phyloP scores from a whole-genome alignment of 1,284 basidiomycete species.

The Rhodotorula mucilaginosa region DNA sequence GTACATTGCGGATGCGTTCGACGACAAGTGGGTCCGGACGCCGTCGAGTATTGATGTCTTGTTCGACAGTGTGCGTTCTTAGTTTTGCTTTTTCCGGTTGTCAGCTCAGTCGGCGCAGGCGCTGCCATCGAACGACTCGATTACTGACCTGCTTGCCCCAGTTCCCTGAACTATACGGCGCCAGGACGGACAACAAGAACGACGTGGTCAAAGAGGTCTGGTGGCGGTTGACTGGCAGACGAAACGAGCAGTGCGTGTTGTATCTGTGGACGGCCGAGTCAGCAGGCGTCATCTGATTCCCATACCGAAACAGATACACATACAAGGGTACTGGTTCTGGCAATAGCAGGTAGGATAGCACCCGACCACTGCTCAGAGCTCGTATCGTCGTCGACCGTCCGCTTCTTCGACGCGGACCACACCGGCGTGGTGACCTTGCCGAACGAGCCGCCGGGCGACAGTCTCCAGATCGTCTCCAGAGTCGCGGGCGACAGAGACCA shows the following conservation, averaged over 20 bases:
- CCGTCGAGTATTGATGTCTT: slow-evolving; percentile 34
- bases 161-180: slow-evolving; percentile 22
- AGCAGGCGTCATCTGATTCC: no score
- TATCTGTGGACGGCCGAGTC: not conserved
- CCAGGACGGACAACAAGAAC: slow-evolving; percentile 31
- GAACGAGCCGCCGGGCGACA: not conserved
- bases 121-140: no score
- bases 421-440: not conserved
- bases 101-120: not conserved
- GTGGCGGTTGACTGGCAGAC: slow-evolving; percentile 32
- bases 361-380: not conserved
- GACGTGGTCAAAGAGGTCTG: slow-evolving; percentile 22
- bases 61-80: slow-evolving; percentile 9
- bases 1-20: slow-evolving; percentile 33
- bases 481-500: not conserved
- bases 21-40: slow-evolving; percentile 33
- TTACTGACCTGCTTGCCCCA: not conserved
- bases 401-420: not conserved
- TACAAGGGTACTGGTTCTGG: no score
- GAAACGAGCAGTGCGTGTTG: slow-evolving; percentile 13
- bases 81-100: not conserved
- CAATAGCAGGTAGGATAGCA: no score
- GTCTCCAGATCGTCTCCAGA: not conserved
- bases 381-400: not conserved
- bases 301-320: no score